Evolutionary conservation across 176 grass and related monocot genomes (phyloP).

Genomic region (Typha latifolia): DNA sequence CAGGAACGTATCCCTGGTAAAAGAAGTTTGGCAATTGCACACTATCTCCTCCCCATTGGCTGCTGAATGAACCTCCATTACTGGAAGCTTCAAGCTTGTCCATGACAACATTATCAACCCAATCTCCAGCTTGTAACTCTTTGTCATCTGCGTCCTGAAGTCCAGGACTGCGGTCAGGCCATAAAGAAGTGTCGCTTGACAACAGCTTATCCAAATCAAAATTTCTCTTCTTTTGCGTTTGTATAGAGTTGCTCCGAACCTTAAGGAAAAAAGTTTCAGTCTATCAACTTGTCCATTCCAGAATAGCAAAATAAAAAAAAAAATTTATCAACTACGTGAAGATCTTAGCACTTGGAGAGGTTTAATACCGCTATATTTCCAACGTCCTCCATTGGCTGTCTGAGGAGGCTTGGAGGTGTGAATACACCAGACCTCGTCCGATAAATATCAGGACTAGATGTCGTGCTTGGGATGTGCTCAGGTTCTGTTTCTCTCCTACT

Average conservation of each 20-base stretch:
- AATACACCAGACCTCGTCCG: constrained; percentile 32
- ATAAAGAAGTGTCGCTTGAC: constrained; percentile 30
- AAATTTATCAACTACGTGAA: not conserved
- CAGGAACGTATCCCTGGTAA: constrained; percentile 48
- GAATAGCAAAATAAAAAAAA: not conserved
- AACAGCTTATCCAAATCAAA: constrained; percentile 36
- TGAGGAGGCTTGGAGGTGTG: constrained; percentile 29
- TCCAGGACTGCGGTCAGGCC: constrained; percentile 16
- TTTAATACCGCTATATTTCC: constrained; percentile 62
- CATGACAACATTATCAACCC: constrained; percentile 30
- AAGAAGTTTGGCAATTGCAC: constrained; percentile 35
- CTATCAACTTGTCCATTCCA: not conserved
- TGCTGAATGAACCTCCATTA: constrained; percentile 30
- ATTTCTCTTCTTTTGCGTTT: constrained; percentile 36
- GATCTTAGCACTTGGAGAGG: constrained; percentile 1
- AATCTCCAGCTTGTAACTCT: constrained; percentile 12
- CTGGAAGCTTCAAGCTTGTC: constrained; percentile 25
- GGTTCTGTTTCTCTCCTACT: constrained; percentile 46
- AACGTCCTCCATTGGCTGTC: constrained; percentile 94
- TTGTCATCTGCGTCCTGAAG: constrained; percentile 26
- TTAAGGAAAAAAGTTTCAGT: constrained; percentile 17
- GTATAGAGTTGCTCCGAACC: constrained; percentile 26
- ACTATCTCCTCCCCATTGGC: constrained; percentile 22
- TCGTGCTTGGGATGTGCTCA: constrained; percentile 34
- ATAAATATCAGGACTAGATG: constrained; percentile 51